A percentile compares a stretch with the other conserved stretches of the same genome.
phyloP scores from a whole-genome alignment of 805 yeast species.

The Yamadazyma insecticola region DNA sequence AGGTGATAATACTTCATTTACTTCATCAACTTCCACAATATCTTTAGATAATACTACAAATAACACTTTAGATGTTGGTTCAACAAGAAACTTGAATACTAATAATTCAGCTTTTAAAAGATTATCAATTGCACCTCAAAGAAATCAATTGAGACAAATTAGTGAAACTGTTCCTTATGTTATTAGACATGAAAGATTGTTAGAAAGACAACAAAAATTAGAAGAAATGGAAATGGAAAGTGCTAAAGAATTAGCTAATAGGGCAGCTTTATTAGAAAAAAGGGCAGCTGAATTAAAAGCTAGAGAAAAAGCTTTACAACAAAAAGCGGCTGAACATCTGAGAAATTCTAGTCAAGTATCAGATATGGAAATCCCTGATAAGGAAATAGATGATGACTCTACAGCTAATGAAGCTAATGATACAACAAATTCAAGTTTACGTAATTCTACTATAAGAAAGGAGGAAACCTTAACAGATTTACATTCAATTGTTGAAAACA shows the following conservation, averaged over 20 bases:
- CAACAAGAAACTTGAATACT: constrained; percentile 16
- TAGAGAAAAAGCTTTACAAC: constrained; percentile 54
- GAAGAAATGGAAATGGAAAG: constrained; percentile 77
- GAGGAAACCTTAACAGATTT: constrained; percentile 54
- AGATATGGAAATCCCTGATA: too few relatives aligned
- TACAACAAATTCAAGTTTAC: constrained; percentile 1
- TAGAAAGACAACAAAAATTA: constrained; percentile 70
- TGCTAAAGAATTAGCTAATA: constrained; percentile 64
- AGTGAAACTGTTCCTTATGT: constrained; percentile 86
- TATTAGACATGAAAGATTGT: constrained; percentile 67
- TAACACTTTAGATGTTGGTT: too few relatives aligned
- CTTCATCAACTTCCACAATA: constrained; percentile 26
- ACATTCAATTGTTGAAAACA: constrained; percentile 27
- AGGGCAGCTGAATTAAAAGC: constrained; percentile 69
- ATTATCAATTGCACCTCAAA: constrained; percentile 42
- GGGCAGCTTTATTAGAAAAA: constrained; percentile 74
- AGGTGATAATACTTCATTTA: constrained; percentile 25
- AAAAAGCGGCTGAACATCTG: constrained; percentile 24
- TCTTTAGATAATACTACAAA: constrained; percentile 18
- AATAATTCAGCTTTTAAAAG: constrained; percentile 36
- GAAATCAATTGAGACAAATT: constrained; percentile 67
- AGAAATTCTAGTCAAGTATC: constrained; percentile 3
- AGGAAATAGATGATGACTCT: constrained; percentile 1
- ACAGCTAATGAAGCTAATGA: constrained; percentile 1
- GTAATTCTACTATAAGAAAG: constrained; percentile 25